These are phyloP conservation scores for Aristolochia fimbriata DNA, from an alignment of 164 flowering plant species.

Conservation along the genomic window DNA sequence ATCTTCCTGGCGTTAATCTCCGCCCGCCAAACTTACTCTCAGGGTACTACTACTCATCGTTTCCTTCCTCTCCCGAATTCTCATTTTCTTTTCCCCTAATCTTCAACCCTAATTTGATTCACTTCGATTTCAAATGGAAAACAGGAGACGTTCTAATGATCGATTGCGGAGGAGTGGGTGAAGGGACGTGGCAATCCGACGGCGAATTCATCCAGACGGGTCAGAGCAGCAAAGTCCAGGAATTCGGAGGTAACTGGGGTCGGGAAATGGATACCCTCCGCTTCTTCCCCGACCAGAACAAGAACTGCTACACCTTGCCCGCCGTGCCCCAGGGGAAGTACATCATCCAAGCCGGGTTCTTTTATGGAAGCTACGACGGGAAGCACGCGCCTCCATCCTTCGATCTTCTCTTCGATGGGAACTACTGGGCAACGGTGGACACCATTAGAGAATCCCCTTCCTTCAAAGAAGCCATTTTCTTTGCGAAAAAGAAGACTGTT, in stretches of 20 bases:
- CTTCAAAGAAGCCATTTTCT: conserved; percentile 6
- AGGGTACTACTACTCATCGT: neutral
- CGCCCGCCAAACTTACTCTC: too few species aligned
- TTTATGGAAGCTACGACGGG: conserved; percentile 8
- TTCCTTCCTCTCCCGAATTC: neutral
- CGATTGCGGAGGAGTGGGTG: neutral
- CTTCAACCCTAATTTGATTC: too few species aligned
- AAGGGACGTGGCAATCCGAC: neutral
- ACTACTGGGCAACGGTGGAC: neutral
- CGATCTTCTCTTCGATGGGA: conserved; percentile 3
- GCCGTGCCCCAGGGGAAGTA: neutral
- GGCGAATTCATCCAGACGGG: neutral
- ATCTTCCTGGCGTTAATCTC: too few species aligned
- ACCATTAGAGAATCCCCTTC: neutral
- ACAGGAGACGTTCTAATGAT: neutral
- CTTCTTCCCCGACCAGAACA: neutral
- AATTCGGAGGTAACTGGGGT: neutral
- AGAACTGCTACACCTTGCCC: conserved; percentile 6
- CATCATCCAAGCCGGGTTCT: conserved; percentile 1
- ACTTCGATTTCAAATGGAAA: too few species aligned
- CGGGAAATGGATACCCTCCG: neutral
- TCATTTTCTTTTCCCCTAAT: too few species aligned
- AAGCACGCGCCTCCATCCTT: neutral
- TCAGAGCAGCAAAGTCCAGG: neutral
- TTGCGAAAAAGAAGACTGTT: neutral